Percentiles rank a stretch among this genome's conserved stretches.
Conservation (phyloP, 2,329 filamentous ascomycete genomes). For the Fusarium sp. region DNA sequence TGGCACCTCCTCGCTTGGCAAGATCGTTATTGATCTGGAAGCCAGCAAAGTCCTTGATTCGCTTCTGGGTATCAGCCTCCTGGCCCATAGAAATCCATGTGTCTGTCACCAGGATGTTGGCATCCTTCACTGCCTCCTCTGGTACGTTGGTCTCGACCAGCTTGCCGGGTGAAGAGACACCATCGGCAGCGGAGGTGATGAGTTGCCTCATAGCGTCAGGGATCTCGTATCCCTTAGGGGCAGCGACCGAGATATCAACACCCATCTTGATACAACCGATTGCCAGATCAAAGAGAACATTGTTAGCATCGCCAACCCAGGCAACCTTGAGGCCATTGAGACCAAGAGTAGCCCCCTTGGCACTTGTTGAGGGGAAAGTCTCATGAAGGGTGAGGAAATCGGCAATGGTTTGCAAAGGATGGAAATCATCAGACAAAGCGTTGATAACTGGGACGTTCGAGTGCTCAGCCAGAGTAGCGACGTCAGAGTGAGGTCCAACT, state of each 20-base stretch:
- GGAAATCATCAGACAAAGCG: conserved; percentile 88
- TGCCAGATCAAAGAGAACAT: conserved; percentile 93
- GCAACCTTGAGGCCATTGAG: conserved; percentile 89
- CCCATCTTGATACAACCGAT: conserved; percentile 90
- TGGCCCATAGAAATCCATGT: conserved; percentile 99
- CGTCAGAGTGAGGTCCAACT: conserved; percentile 81
- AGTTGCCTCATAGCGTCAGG: conserved; percentile 78
- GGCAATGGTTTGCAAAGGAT: conserved; percentile 93
- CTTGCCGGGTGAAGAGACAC: conserved; percentile 70
- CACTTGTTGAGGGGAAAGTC: conserved; percentile 68
- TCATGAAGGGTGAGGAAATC: conserved; percentile 94
- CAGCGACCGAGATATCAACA: conserved; percentile 86
- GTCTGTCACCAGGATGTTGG: conserved; percentile 93
- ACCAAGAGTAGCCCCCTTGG: conserved; percentile 65
- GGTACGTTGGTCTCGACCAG: conserved; percentile 82
- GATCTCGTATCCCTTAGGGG: conserved; percentile 86
- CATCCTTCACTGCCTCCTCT: conserved; percentile 85
- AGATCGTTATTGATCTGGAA: conserved; percentile 93
- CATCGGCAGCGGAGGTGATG: conserved; percentile 73
- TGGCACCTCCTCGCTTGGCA: conserved; percentile 86
- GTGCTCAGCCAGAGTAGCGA: conserved; percentile 76
- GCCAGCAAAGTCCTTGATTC: conserved; percentile 84
- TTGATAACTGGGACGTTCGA: conserved; percentile 87
- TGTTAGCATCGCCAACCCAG: conserved; percentile 97
- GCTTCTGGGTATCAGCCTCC: conserved; percentile 83